These are phyloP conservation scores for Geum urbanum DNA, from an alignment of 306 rosid species.

Conservation along the genomic window DNA sequence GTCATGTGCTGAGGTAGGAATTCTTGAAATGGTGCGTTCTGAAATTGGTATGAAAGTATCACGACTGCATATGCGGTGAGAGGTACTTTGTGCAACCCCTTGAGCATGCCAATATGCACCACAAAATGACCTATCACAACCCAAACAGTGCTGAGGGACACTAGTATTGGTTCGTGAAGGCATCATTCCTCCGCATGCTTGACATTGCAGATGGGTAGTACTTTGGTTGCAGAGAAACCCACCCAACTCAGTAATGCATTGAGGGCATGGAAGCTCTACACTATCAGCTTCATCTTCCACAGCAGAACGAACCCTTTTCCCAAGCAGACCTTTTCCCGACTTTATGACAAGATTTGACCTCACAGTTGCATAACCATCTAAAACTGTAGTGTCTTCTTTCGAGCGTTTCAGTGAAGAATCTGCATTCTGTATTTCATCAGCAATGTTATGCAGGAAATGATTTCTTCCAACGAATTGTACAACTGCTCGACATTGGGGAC, in stretches of 20 bases:
- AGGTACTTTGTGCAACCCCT: conserved; percentile 37
- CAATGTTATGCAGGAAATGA: conserved; percentile 68
- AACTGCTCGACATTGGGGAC: conserved; percentile 92
- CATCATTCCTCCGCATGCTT: conserved; percentile 96
- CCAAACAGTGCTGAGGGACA: conserved; percentile 78
- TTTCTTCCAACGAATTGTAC: conserved; percentile 88
- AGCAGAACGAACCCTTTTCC: conserved; percentile 48
- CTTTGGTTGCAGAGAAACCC: conserved; percentile 55
- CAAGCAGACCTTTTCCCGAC: conserved; percentile 35
- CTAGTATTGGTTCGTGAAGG: conserved; percentile 51
- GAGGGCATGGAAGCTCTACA: conserved; percentile 58
- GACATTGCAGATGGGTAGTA: conserved; percentile 80
- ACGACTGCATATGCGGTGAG: conserved; percentile 51
- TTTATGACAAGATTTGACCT: conserved; percentile 74
- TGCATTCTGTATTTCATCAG: conserved; percentile 58
- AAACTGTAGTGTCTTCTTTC: conserved; percentile 57
- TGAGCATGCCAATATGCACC: conserved; percentile 78
- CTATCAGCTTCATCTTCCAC: conserved; percentile 38
- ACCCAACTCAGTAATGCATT: conserved; percentile 73
- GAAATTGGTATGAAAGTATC: conserved; percentile 68
- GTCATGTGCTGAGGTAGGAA: conserved; percentile 68
- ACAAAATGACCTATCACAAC: conserved; percentile 88
- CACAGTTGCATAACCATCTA: conserved; percentile 66
- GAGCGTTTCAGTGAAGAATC: conserved; percentile 75
- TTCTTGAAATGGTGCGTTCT: conserved; percentile 47